These are phyloP conservation scores for Echium plantagineum DNA, from an alignment of 257 asterid species.

Conservation along the genomic window DNA sequence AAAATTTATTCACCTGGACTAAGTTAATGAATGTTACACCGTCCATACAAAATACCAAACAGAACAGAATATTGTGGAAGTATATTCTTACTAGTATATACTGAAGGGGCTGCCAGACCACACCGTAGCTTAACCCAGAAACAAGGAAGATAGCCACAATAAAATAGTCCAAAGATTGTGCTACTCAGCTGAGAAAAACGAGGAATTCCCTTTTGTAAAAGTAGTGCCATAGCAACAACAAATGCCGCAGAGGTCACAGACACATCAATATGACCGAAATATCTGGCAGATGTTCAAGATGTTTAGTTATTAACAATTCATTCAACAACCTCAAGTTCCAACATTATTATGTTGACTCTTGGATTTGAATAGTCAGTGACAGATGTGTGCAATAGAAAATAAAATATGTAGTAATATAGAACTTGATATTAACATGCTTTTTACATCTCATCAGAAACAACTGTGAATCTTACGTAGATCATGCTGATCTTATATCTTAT, in stretches of 20 bases:
- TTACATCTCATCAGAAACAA: too few relatives aligned
- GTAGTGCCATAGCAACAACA: conserved; percentile 60
- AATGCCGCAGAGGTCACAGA: conserved; percentile 93
- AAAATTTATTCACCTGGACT: neutral
- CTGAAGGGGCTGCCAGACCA: conserved; percentile 71
- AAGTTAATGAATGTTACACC: neutral
- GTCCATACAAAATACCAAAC: neutral
- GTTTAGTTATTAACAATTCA: conserved; percentile 6
- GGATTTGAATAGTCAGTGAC: neutral
- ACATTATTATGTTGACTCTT: neutral
- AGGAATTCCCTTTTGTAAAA: conserved; percentile 80
- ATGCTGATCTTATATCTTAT: too few relatives aligned
- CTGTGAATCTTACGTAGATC: too few relatives aligned
- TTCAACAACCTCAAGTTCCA: neutral
- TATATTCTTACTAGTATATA: conserved; percentile 62
- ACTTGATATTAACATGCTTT: neutral
- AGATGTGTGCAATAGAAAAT: too few relatives aligned
- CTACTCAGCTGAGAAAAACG: conserved; percentile 92
- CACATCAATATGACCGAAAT: conserved; percentile 81
- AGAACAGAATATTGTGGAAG: conserved; percentile 1
- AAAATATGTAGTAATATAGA: too few relatives aligned
- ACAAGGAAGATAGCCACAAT: conserved; percentile 97
- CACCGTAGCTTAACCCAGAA: conserved; percentile 97
- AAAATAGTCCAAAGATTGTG: conserved; percentile 90
- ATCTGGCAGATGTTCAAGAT: conserved; percentile 31